A percentile compares a stretch with the other conserved stretches of the same genome.
Conservation (phyloP, 805 yeast genomes). For the Yarrowia sp. region DNA sequence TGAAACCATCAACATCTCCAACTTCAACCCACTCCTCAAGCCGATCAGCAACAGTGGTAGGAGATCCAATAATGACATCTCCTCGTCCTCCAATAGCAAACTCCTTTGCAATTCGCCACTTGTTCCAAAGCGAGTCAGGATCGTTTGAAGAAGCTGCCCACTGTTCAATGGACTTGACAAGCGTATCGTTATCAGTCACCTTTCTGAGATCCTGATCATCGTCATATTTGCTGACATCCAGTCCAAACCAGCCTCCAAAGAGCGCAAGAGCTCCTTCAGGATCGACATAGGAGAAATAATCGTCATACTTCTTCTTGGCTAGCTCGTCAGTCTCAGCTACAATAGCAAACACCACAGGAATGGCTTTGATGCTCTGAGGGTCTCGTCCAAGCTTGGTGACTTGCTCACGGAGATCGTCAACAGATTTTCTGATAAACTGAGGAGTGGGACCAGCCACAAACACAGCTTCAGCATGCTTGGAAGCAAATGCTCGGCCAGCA, state of each 20-base stretch:
- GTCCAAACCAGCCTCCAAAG: constrained; percentile 46
- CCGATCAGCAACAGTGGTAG: constrained; percentile 44
- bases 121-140: constrained; percentile 34
- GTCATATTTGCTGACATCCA: constrained; percentile 42
- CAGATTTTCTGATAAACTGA: constrained; percentile 36
- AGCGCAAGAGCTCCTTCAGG: constrained; percentile 45
- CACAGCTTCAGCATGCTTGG: constrained; percentile 46
- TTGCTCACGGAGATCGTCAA: constrained; percentile 38
- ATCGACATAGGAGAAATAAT: constrained; percentile 41
- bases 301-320: constrained; percentile 43
- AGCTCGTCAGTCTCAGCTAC: constrained; percentile 45
- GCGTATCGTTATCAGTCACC: constrained; percentile 39
- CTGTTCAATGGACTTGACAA: constrained; percentile 40
- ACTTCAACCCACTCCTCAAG: constrained; percentile 44
- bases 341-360: constrained; percentile 42
- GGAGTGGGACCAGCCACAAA: constrained; percentile 44
- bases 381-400: constrained; percentile 43
- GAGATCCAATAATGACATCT: constrained; percentile 41
- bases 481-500: constrained; percentile 46
- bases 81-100: constrained; percentile 40
- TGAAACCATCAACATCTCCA: constrained; percentile 47
- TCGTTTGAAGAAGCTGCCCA: constrained; percentile 41
- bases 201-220: constrained; percentile 40
- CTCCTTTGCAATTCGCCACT: constrained; percentile 38
- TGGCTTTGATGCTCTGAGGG: constrained; percentile 42